Base-by-base conservation (phyloP, 768 basidiomycete genomes). In the Cystoderma amianthinum region DNA sequence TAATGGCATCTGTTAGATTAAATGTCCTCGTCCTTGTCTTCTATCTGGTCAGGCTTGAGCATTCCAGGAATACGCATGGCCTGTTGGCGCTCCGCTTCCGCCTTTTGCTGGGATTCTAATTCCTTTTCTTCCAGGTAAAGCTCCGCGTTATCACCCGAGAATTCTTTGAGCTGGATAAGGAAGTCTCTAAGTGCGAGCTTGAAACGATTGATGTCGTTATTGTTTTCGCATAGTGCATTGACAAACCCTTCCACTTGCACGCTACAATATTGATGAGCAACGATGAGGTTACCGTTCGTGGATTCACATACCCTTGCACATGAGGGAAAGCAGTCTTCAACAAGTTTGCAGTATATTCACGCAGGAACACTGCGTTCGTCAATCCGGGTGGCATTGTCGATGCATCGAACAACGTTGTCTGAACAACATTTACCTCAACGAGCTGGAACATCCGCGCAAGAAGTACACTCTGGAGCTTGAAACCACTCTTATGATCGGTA, bases 401-500 rank as follows among this genome's bases (percentile, higher is more conserved):
- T 5, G 88, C 82, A 60, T 95, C 91, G 63, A 79, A 95, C 40
- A 99, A 62, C 3, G 94, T 89, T 2, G 84, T 78, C 47, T 81
- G 78, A 53, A 97, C 84, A 13, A 74, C 64, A 55, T 85, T 82
- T 36, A 73, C 74, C 60, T 94, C 87, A 25, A 95, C 88, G 18
- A 98, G 77, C 58, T 90, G 85, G 76, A 96, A 94, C 70, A 99
- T 77, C 22, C 90, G 79, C 13, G 91, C 87, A 34, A 99, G 80
- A n/a, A 98, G 72, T 51, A 89, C 68, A 51, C 86, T 88, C 63
- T 97, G 94, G 45, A 93, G 73, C 64, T 96, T 97, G 74, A 97
- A 96, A 19, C 95, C 94, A 53, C 90, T 93, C 80, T 97, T 98
- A 73, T 99, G 95, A 62, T 98, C 95, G 4, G 94, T 82, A 59